Evolutionary conservation across 1,284 basidiomycete species (phyloP).

Genomic region (Meira miltonrushii): DNA sequence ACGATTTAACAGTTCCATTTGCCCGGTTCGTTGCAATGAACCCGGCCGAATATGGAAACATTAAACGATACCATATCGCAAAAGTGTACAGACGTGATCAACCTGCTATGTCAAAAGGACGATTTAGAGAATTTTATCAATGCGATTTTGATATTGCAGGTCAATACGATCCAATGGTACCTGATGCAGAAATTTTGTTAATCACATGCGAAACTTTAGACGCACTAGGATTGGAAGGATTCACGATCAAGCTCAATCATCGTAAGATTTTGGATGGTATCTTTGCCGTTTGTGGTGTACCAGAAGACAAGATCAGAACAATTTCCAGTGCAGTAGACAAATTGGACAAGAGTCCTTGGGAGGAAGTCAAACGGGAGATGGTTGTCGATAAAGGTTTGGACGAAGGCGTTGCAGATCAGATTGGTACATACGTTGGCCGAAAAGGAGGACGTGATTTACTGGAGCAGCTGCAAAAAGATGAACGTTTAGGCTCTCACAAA

Average conservation of each 20-base stretch:
- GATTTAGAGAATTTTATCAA: slow-evolving; percentile 98
- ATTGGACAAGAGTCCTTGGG: slow-evolving; percentile 89
- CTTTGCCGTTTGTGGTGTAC: slow-evolving; percentile 93
- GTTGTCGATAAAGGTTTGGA: slow-evolving; percentile 87
- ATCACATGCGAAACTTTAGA: slow-evolving; percentile 76
- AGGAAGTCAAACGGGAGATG: slow-evolving; percentile 93
- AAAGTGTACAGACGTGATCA: slow-evolving; percentile 97
- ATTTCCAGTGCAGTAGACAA: slow-evolving; percentile 98
- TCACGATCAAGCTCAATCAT: slow-evolving; percentile 90
- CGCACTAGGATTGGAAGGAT: slow-evolving; percentile 75
- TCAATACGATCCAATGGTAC: slow-evolving; percentile 81
- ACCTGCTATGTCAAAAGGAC: slow-evolving; percentile 94
- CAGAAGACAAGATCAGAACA: slow-evolving; percentile 79
- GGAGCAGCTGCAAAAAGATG: slow-evolving; percentile 67
- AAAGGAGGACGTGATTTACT: slow-evolving; percentile 85
- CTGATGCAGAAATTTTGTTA: slow-evolving; percentile 85
- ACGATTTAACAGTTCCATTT: slow-evolving; percentile 95
- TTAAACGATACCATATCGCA: slow-evolving; percentile 93
- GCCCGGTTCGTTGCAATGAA: slow-evolving; percentile 94
- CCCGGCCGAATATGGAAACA: slow-evolving; percentile 63
- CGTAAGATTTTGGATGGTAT: slow-evolving; percentile 95
- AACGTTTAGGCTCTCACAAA: slow-evolving; percentile 65
- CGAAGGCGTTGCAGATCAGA: slow-evolving; percentile 78
- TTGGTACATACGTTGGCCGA: slow-evolving; percentile 91
- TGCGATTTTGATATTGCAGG: slow-evolving; percentile 98